A percentile compares a stretch with the other conserved stretches of the same genome.
Evolutionary conservation across 495 filamentous ascomycete genomes (phyloP).

Genomic region (Annulohypoxylon maeteangense): DNA sequence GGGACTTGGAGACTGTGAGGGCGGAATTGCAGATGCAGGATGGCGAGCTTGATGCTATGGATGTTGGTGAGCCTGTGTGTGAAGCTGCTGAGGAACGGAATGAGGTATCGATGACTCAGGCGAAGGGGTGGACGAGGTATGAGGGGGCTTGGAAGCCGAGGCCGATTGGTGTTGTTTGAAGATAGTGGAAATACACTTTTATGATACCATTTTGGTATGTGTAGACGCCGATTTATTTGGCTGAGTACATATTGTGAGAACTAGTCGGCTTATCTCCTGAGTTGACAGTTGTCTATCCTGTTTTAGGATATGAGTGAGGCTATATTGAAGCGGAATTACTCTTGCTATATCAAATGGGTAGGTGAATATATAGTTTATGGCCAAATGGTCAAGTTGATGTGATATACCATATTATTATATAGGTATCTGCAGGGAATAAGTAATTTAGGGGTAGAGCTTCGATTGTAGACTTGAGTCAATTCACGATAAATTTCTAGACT

Average conservation of each 20-base stretch:
- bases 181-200: background rate
- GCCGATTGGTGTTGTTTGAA: conserved; percentile 67
- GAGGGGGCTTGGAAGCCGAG: conserved; percentile 68
- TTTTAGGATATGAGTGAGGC: no score
- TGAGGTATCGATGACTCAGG: conserved; percentile 21
- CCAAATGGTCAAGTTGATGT: no score
- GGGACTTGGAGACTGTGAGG: conserved; percentile 46
- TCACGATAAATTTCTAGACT: no score
- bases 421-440: no score
- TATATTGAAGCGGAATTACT: no score
- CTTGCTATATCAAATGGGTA: no score
- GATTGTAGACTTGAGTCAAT: no score
- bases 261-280: no score
- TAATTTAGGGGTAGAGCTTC: no score
- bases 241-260: no score
- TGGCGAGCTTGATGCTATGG: conserved; percentile 33
- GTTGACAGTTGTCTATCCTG: background rate
- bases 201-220: background rate
- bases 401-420: no score
- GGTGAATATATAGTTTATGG: no score
- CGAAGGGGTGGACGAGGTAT: conserved; percentile 62
- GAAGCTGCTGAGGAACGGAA: conserved; percentile 18
- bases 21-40: conserved; percentile 44
- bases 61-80: background rate
- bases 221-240: background rate